Base-by-base conservation (phyloP, 305 asterid species). In the Fraxinus sp. region DNA sequence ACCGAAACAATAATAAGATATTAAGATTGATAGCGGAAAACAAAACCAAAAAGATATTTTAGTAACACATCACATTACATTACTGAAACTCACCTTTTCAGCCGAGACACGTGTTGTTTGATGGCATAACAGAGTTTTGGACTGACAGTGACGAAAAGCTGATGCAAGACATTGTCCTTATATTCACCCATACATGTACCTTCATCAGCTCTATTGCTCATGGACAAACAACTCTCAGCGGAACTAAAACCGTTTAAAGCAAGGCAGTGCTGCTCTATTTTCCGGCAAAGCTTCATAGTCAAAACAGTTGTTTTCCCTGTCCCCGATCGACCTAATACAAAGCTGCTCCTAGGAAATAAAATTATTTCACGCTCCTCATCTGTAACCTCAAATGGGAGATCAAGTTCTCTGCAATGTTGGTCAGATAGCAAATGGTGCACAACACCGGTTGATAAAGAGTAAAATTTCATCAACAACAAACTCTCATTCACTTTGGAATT, bases 271-370 rank as follows among this genome's bases (percentile, higher is more conserved):
- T 83, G 91, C 70, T 92, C 97, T 78, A 91, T 89, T 75, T 83
- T 91, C 36, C 83, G 88, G 79, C 81, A 89, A 78, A 94, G 77
- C 83, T 92, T 94, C 96, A 90, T 91, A 33, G 96, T 91, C 86
- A 94, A 85, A 16, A 94, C 86, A 39, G 97, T 92, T 0, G 97
- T 92, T 87, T 92, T 93, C 11, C 95, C 94, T 0, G 95, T 92
- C 68, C 97, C 97, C 7, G 95, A 92, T 78, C 97, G 87, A 18
- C 98, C 98, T 7, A 92, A 83, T 80, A 94, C 89, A 82, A 94
- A 94, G 83, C 93, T 88, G 74, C 91, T 94, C 82, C 85, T 80
- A 7, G 87, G 74, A 49, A 87, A 94, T 33, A 75, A 64, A 79
- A 94, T 90, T 75, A 91, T 87, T 81, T 86, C 91, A 71, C 87